Percentiles rank a stretch among this genome's conserved stretches.
phyloP scores from a whole-genome alignment of 2,329 filamentous ascomycete genomes.

The Aspergillus latus region DNA sequence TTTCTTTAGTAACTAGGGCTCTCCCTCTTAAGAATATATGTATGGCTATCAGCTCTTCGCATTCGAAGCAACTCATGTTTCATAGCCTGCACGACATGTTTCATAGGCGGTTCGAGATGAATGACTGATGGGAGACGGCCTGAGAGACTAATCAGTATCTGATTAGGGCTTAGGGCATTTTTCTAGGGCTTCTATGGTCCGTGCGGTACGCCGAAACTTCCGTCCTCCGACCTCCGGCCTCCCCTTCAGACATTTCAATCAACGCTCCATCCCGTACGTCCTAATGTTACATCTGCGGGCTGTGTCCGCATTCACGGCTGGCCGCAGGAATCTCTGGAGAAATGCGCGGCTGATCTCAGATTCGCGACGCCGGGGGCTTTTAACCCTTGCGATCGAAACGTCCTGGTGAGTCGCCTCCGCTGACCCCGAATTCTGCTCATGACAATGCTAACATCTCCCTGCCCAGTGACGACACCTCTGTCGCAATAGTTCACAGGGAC shows the following conservation, averaged over 20 bases:
- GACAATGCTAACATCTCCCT: too few species aligned
- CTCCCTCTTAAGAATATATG: too few species aligned
- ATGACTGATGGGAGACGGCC: too few species aligned
- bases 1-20: too few species aligned
- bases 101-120: too few species aligned
- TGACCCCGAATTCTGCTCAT: background rate
- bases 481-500: conserved; percentile 63
- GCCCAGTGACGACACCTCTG: conserved; percentile 75
- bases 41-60: too few species aligned
- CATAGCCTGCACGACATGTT: too few species aligned
- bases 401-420: conserved; percentile 38
- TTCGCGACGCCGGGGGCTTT: conserved; percentile 28
- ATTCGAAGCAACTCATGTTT: too few species aligned
- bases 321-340: conserved; percentile 22
- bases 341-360: conserved; percentile 8
- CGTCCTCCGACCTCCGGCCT: background rate
- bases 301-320: conserved; percentile 12
- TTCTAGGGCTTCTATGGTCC: conserved; percentile 33
- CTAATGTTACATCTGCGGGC: conserved; percentile 29
- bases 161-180: conserved; percentile 16
- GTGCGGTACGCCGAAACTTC: conserved; percentile 22
- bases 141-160: too few species aligned
- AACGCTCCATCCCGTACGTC: background rate
- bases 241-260: background rate
- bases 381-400: conserved; percentile 50